Evolutionary conservation across 2,329 filamentous ascomycete species (phyloP), one percentile per base, ranked within the genome.

Genomic region (Spiromastix sp.): DNA sequence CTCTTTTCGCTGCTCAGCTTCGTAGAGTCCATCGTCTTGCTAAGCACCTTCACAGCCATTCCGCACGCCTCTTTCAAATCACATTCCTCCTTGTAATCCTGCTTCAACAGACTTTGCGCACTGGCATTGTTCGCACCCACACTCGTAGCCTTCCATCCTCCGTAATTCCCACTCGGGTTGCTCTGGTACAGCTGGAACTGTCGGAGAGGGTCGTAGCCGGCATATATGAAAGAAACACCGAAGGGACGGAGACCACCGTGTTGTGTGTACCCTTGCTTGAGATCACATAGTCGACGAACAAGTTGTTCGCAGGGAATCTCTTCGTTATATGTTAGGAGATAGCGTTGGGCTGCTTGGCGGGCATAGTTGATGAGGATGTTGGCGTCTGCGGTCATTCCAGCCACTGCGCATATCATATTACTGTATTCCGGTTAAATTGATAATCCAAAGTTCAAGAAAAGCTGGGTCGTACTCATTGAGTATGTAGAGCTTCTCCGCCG

Each of bases 311-410:
- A 98, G 40, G 91, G 91, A 47, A 98, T 98, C 59, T 98, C 91
- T 81, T 95, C 87, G 71, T 96, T 94, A 74, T 98, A 98, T 54
- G 89, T 98, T 48, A 94, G 78, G 60, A 98, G 89, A 68, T 98
- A 96, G 57, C 82, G 79, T 69, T 98, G 91, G 52, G 91, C 91
- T 54, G 85, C 83, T 75, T 94, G 85, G 52, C 91, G 86, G 60
- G 91, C 93, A 66, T 93, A 95, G 73, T 98, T 98, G 78, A 98
- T 98, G 61, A 98, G 85, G 64, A 98, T 98, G 71, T 98, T 98
- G 63, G 91, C 91, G 60, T 98, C 91, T 56, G 91, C 91, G 30
- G 87, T 98, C 89, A 98, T 96, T 58, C 91, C 91, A 52, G 91
- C 91, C 41, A 98, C 91, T 42, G 91, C 91, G 65, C 87, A 95